These are phyloP conservation scores for Parastagonospora nodorum DNA, from an alignment of 2,329 filamentous ascomycete species.

Conservation along the genomic window DNA sequence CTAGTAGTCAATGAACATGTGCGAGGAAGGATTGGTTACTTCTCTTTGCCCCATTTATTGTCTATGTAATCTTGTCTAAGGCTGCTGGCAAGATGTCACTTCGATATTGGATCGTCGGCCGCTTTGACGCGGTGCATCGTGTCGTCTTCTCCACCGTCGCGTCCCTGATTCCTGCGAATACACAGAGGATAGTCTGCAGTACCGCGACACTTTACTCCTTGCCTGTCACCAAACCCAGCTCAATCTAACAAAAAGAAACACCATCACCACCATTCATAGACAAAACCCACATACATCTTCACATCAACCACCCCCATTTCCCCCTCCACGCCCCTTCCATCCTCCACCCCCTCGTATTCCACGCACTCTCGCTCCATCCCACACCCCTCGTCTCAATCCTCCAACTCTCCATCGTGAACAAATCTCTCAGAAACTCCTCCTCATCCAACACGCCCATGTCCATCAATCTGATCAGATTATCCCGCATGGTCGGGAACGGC, in stretches of 20 bases:
- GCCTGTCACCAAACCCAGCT: too few relatives aligned
- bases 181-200: too few relatives aligned
- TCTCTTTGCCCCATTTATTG: background rate
- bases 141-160: too few relatives aligned
- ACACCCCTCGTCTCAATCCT: constrained; percentile 18
- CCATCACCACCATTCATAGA: too few relatives aligned
- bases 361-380: constrained; percentile 19
- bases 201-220: too few relatives aligned
- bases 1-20: too few relatives aligned
- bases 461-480: constrained; percentile 42
- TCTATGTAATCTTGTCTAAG: background rate
- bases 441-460: constrained; percentile 41
- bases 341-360: constrained; percentile 44
- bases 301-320: constrained; percentile 44
- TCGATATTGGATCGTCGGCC: too few relatives aligned
- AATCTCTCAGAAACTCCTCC: constrained; percentile 44
- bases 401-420: constrained; percentile 43
- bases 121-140: too few relatives aligned
- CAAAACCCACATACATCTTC: background rate
- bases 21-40: too few relatives aligned
- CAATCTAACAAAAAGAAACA: too few relatives aligned
- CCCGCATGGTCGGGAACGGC: constrained; percentile 48
- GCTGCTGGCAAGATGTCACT: too few relatives aligned
- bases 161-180: too few relatives aligned
- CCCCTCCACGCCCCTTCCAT: constrained; percentile 40